phyloP scores from a whole-genome alignment of 2,329 filamentous ascomycete genomes.

The Fusarium chaquense region DNA sequence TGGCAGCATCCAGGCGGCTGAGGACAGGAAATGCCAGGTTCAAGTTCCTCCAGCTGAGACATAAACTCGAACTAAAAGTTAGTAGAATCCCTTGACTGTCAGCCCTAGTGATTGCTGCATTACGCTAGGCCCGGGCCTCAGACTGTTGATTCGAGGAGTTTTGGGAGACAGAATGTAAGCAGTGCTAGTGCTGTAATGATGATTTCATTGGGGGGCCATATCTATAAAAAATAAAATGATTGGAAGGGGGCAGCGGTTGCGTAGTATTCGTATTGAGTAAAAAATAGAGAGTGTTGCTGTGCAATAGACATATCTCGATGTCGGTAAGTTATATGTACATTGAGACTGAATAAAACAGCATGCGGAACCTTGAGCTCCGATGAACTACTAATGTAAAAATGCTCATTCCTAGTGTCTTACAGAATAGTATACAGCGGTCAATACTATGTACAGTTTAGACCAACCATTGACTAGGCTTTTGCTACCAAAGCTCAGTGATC shows the following conservation, averaged over 20 bases:
- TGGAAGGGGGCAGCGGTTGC: background rate
- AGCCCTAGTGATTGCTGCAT: conserved; percentile 21
- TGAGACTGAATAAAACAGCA: background rate
- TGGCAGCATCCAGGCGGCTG: background rate
- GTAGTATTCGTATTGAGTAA: background rate
- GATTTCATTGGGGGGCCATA: background rate
- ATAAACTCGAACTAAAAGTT: conserved; percentile 14
- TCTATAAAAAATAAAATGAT: background rate
- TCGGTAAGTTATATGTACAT: background rate
- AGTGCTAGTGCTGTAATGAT: background rate
- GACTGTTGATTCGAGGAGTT: conserved; percentile 4
- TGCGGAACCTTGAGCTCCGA: background rate
- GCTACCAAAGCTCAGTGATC: background rate
- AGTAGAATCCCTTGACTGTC: conserved; percentile 9
- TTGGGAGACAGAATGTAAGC: background rate
- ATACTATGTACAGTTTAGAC: background rate
- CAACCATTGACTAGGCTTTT: background rate
- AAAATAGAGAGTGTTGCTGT: background rate
- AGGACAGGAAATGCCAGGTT: background rate
- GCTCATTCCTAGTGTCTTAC: background rate
- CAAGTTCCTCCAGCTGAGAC: conserved; percentile 18
- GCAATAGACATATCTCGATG: background rate
- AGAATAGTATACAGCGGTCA: background rate
- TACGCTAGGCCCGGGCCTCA: conserved; percentile 29
- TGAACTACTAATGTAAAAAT: background rate